phyloP scores from a whole-genome alignment of 306 rosid genomes.

The Leucaena leucocephala region DNA sequence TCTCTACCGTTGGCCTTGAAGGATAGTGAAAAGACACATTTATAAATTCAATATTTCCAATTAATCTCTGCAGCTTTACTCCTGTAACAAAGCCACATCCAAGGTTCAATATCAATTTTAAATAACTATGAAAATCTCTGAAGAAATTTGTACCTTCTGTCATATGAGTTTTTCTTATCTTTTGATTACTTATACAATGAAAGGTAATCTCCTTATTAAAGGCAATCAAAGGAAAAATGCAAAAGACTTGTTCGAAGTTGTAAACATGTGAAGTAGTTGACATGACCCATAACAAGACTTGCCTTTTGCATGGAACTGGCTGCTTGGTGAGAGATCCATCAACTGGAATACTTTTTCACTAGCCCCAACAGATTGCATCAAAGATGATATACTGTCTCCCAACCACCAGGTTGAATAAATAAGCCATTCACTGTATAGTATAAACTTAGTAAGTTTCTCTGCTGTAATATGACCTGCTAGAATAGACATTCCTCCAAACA shows the following conservation, averaged over 20 bases:
- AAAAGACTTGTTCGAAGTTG: conserved; percentile 29
- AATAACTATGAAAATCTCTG: not conserved
- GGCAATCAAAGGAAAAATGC: conserved; percentile 28
- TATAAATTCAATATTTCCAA: conserved; percentile 69
- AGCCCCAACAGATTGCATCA: conserved; percentile 99
- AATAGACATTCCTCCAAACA: conserved; percentile 91
- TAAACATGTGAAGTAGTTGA: conserved; percentile 33
- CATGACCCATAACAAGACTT: conserved; percentile 42
- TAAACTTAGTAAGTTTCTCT: conserved; percentile 93
- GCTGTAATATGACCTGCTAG: conserved; percentile 88
- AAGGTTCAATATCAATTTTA: conserved; percentile 12
- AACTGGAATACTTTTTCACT: conserved; percentile 94
- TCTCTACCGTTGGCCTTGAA: conserved; percentile 74
- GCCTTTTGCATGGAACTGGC: conserved; percentile 76
- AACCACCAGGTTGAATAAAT: conserved; percentile 99
- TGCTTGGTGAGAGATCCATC: conserved; percentile 88
- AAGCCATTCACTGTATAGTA: conserved; percentile 95
- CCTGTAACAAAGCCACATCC: conserved; percentile 55
- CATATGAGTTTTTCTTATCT: conserved; percentile 2
- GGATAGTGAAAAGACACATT: conserved; percentile 83
- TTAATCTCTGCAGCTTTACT: conserved; percentile 59
- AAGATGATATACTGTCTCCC: conserved; percentile 85
- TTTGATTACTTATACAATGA: conserved; percentile 21
- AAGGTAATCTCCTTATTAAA: not conserved
- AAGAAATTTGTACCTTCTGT: conserved; percentile 21